Conservation (phyloP, 805 yeast species). For the Ogataea wickerhamii region DNA sequence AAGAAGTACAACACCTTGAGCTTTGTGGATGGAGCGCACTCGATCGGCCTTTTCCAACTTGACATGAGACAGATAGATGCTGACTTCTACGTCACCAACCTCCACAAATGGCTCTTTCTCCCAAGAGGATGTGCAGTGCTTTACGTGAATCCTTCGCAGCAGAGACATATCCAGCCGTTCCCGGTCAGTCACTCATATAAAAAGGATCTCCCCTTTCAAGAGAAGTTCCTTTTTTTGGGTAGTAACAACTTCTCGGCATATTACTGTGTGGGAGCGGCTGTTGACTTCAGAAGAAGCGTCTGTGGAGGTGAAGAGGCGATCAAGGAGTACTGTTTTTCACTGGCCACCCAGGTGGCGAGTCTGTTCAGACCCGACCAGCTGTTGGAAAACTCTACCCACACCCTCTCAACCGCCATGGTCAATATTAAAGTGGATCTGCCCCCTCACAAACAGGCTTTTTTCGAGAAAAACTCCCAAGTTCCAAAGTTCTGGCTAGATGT, state of each 20-base stretch:
- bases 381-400: constrained; percentile 35
- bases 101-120: constrained; percentile 66
- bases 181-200: constrained; percentile 54
- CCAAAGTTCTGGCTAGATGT: constrained; percentile 9
- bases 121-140: constrained; percentile 59
- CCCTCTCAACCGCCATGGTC: constrained; percentile 42
- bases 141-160: constrained; percentile 53
- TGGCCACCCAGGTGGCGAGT: constrained; percentile 44
- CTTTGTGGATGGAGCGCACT: constrained; percentile 72
- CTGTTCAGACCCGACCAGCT: constrained; percentile 37
- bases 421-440: constrained; percentile 37
- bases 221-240: constrained; percentile 50
- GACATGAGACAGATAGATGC: constrained; percentile 43
- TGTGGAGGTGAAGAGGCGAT: constrained; percentile 63
- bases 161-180: constrained; percentile 46
- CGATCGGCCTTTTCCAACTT: constrained; percentile 52
- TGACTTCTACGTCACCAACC: constrained; percentile 58
- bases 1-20: constrained; percentile 45
- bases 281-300: constrained; percentile 46
- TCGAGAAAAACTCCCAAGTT: constrained; percentile 4
- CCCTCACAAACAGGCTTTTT: constrained; percentile 3
- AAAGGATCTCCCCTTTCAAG: constrained; percentile 32
- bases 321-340: constrained; percentile 40
- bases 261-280: constrained; percentile 43
- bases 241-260: constrained; percentile 46